Conservation (phyloP, 306 rosid species). For the Abrus pulchellus region DNA sequence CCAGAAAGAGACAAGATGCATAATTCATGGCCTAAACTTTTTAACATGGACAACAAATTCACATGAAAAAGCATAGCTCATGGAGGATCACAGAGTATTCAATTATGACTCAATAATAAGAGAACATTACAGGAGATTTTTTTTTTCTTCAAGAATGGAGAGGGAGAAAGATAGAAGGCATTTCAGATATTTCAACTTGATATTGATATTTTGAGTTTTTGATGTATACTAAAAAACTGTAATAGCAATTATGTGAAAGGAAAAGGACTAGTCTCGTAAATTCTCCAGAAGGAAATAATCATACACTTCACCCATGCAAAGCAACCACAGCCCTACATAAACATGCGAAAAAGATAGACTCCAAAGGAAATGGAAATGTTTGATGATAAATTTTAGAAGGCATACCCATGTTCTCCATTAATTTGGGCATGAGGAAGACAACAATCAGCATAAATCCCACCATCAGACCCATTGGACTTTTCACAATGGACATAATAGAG, state of each 20-base stretch:
- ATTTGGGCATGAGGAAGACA: slow-evolving; percentile 94
- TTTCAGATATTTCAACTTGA: slow-evolving; percentile 23
- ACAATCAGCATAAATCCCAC: slow-evolving; percentile 96
- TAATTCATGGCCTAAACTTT: not conserved
- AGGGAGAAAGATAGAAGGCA: slow-evolving; percentile 21
- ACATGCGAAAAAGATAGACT: slow-evolving; percentile 33
- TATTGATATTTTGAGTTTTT: slow-evolving; percentile 26
- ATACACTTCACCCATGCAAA: slow-evolving; percentile 31
- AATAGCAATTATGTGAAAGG: not conserved
- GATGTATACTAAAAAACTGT: slow-evolving; percentile 32
- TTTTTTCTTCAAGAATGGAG: not conserved
- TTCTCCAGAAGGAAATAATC: slow-evolving; percentile 28
- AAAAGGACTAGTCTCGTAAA: slow-evolving; percentile 16
- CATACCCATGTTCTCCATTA: slow-evolving; percentile 96
- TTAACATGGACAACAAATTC: not conserved
- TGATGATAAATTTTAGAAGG: slow-evolving; percentile 34
- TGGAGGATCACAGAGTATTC: slow-evolving; percentile 7
- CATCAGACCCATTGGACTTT: slow-evolving; percentile 99
- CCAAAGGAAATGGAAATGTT: slow-evolving; percentile 16
- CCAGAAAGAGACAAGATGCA: not conserved
- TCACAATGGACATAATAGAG: slow-evolving; percentile 81
- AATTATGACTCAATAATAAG: not conserved
- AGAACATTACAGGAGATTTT: not conserved
- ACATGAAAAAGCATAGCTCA: not conserved
- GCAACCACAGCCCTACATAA: slow-evolving; percentile 27